Percentiles rank a stretch among this genome's conserved stretches.
phyloP scores from a whole-genome alignment of 768 basidiomycete species.

The Favolaschia claudopus region DNA sequence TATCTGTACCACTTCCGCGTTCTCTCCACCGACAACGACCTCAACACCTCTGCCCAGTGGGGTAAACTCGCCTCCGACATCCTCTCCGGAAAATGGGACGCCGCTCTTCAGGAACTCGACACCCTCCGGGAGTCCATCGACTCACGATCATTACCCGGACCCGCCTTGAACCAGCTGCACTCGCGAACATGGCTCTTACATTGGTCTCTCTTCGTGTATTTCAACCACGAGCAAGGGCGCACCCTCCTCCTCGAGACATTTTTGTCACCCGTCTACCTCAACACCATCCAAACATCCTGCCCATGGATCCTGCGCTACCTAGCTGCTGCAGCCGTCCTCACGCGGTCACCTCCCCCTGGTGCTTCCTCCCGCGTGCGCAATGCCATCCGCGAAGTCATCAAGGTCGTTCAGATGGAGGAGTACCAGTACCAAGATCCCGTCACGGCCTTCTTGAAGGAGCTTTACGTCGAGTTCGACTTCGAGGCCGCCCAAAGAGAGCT shows the following conservation, averaged over 20 bases:
- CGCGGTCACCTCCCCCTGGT: constrained; percentile 54
- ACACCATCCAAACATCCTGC: constrained; percentile 95
- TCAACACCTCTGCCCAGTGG: constrained; percentile 98
- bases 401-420: constrained; percentile 93
- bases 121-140: constrained; percentile 94
- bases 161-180: constrained; percentile 88
- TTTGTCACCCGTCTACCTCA: constrained; percentile 95
- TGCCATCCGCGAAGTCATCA: constrained; percentile 90
- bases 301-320: constrained; percentile 97
- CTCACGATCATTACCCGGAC: constrained; percentile 72
- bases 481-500: constrained; percentile 91
- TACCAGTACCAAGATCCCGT: constrained; percentile 96
- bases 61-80: constrained; percentile 98
- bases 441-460: constrained; percentile 90
- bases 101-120: constrained; percentile 95
- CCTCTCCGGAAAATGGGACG: constrained; percentile 92
- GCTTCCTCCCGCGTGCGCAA: constrained; percentile 80
- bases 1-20: constrained; percentile 99
- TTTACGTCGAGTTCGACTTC: constrained; percentile 96
- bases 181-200: constrained; percentile 96
- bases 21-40: constrained; percentile 90
- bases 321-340: constrained; percentile 90
- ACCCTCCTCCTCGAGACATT: constrained; percentile 95
- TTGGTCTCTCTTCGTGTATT: constrained; percentile 99
- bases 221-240: constrained; percentile 93